phyloP scores from a whole-genome alignment of 306 rosid genomes.

The Dryas drummondii region DNA sequence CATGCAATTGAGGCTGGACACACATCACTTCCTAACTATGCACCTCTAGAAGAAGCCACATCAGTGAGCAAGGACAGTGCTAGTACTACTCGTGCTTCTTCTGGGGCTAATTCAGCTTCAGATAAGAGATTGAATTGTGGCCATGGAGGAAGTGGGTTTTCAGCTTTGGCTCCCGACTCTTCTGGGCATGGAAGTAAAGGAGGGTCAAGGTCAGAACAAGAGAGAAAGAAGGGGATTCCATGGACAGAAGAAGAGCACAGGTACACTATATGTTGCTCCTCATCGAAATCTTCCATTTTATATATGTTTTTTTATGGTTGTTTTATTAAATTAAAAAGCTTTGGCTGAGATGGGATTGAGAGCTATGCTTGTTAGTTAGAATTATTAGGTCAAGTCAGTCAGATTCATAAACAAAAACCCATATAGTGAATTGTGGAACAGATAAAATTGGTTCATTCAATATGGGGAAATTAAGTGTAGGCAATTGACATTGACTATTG shows the following conservation, averaged over 20 bases:
- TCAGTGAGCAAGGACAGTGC: slow-evolving; percentile 51
- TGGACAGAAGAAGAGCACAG: slow-evolving; percentile 99
- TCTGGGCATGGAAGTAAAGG: slow-evolving; percentile 63
- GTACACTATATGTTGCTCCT: slow-evolving; percentile 29
- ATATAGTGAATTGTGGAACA: not conserved
- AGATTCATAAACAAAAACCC: slow-evolving; percentile 1
- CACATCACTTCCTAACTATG: slow-evolving; percentile 60
- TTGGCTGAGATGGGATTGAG: not conserved
- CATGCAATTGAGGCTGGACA: slow-evolving; percentile 76
- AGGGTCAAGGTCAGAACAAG: slow-evolving; percentile 90
- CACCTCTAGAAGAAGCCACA: slow-evolving; percentile 42
- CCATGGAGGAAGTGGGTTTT: slow-evolving; percentile 57
- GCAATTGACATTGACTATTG: not conserved
- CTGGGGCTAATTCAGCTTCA: slow-evolving; percentile 43
- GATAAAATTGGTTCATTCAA: slow-evolving; percentile 1
- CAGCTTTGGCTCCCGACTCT: slow-evolving; percentile 64
- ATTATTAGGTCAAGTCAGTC: not conserved
- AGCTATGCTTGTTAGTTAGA: not conserved
- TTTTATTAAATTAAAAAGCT: not conserved
- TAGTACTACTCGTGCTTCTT: slow-evolving; percentile 36
- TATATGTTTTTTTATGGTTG: too few relatives aligned
- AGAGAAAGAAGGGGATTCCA: slow-evolving; percentile 90
- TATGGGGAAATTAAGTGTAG: not conserved
- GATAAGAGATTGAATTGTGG: slow-evolving; percentile 71
- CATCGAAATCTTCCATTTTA: too few relatives aligned